Percentiles rank a stretch among this genome's conserved stretches.
These are phyloP conservation scores for Aspergillus phoenicis DNA, from an alignment of 2,329 filamentous ascomycete species.

Conservation along the genomic window DNA sequence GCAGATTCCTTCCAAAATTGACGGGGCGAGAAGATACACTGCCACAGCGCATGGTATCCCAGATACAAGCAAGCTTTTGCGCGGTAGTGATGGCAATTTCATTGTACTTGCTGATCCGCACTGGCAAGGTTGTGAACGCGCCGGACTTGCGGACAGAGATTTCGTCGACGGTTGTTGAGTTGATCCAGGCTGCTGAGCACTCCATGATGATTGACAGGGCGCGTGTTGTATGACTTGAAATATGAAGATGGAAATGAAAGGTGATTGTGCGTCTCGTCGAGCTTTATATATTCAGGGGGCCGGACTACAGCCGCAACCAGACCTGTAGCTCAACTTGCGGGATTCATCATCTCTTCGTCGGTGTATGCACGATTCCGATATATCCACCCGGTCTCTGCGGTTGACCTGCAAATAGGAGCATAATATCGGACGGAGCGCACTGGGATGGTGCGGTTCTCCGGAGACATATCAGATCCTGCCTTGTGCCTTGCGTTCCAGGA, in stretches of 20 bases:
- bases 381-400: neutral
- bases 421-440: neutral
- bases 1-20: neutral
- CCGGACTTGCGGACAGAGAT: neutral
- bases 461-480: slow-evolving; percentile 4
- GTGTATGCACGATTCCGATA: neutral
- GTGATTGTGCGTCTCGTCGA: neutral
- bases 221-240: neutral
- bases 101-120: slow-evolving; percentile 1
- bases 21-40: neutral
- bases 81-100: neutral
- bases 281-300: neutral
- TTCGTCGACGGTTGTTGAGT: neutral
- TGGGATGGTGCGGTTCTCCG: neutral
- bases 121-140: neutral
- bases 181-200: neutral
- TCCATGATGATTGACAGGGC: neutral
- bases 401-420: neutral
- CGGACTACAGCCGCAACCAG: neutral
- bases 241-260: neutral
- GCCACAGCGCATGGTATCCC: neutral
- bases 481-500: neutral
- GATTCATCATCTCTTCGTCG: neutral
- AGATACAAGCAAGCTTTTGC: neutral
- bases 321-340: neutral